Evolutionary conservation across 768 basidiomycete genomes (phyloP), one percentile per base, ranked within the genome.

Genomic region (Podaxis pistillaris): DNA sequence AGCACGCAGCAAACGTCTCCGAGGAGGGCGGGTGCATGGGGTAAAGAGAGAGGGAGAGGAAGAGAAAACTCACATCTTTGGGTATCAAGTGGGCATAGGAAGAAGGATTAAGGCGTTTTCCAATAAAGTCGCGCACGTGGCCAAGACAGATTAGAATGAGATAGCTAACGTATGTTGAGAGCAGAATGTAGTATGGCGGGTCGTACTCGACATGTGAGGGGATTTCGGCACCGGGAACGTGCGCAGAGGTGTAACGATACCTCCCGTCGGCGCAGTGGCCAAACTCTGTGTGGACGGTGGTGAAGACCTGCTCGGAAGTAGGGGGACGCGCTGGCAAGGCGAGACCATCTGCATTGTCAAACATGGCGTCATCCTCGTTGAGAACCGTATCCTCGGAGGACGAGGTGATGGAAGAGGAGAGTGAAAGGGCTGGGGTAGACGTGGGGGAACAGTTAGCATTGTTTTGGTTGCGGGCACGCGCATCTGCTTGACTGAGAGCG

Each of bases 81-180:
- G 94, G 89, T 77, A 93, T 86, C 60, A 99, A 79, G 76, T 97
- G 93, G 57, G 80, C 81, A 72, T 94, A 98, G 38, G 82, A 79
- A 12, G 82, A 72, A 4, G 89, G 83, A 62, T 81, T 75, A 58
- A 97, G 79, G 49, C 88, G 82, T 76, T 97, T 98, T 24, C 96
- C 96, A 65, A 98, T 76, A 72, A 98, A 99, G 76, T 99, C 97
- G 59, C 96, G 88, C 51, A 96, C 77, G 71, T 98, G 97, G 19
- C 97, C 97, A 52, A 99, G 76, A 66, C 86, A 81, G 67, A 98
- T 96, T 61, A 98, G 86, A 63, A 98, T 82, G 68, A 98, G 84
- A 77, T 96, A 98, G 78, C 91, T 90, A 74, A 96, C 82, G 73
- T 98, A 98, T 4, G 95, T 96, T 8, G 91, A 88, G 64, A 98